Evolutionary conservation across 2,329 filamentous ascomycete genomes (phyloP), one percentile per base, ranked within the genome.

Genomic region (Claviceps digitariae): DNA sequence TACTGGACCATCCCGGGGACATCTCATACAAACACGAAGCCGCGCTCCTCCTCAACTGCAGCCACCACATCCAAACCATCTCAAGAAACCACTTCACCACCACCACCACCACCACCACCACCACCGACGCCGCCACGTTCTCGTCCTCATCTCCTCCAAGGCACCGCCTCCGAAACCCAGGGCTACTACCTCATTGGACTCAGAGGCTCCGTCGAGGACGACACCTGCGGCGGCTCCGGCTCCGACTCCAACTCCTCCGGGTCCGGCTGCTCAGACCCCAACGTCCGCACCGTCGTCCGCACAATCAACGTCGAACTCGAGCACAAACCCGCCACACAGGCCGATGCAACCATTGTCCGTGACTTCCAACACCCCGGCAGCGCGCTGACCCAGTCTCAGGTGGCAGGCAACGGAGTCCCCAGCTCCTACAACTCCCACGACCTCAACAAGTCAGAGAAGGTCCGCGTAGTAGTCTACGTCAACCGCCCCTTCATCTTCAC

Each of bases 401-500:
- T 67, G 34, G 57, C 64, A 23, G 66, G 67, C 17, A 66, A 63
- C 34, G 63, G 65, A 59, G 57, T 66, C 13, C 63, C 63, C 2
- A 63, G 64, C 10, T 65, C 63, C 10, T 65, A 62, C 46, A 60
- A 62, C 51, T 64, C 64, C 2, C 77, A 77, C 58, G 76, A 80
- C 57, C 67, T 70, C 54, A 78, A 76, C 62, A 79, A 78, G 61
- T 69, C 72, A 2, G 72, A 74, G 55, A 79, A 76, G 59, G 66
- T 90, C 44, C 79, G 83, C 1, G 83, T 87, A 1, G 77, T 90
- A 7, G 77, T 90, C 50, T 90, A 90, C 62, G 78, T 84, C 47
- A 81, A 83, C 64, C 78, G 77, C 25, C 87, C 87, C 0, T 91
- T 91, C 66, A 78, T 91, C 48, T 90, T 87, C 64, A 79, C 83